A percentile compares a stretch with the other conserved stretches of the same genome.
Conservation (phyloP, 2,329 filamentous ascomycete species). For the Venturia oleaginea region DNA sequence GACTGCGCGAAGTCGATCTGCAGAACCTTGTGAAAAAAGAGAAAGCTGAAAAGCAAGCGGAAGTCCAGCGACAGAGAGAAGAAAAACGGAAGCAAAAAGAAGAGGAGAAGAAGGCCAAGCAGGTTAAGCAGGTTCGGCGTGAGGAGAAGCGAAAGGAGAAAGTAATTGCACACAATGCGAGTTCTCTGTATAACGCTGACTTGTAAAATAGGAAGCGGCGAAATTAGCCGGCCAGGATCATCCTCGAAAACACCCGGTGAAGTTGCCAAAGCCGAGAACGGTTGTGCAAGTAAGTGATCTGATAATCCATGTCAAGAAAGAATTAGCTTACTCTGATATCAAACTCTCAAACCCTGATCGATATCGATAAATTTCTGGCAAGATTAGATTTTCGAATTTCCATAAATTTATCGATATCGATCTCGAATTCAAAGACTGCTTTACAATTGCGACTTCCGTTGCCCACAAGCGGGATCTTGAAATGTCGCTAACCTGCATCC, state of each 20-base stretch:
- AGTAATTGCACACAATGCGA: background rate
- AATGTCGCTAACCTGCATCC: background rate
- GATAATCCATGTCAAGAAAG: background rate
- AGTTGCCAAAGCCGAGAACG: background rate
- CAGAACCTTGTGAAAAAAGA: background rate
- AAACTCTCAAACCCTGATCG: background rate
- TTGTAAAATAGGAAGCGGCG: background rate
- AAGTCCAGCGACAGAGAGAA: background rate
- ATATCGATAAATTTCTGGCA: background rate
- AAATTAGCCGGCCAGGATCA: background rate
- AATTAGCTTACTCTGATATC: too few species aligned
- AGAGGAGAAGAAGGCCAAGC: background rate
- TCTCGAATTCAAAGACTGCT: background rate
- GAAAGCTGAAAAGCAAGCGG: constrained; percentile 5
- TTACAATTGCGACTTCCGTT: background rate
- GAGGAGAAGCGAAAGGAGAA: background rate
- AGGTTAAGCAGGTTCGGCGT: background rate
- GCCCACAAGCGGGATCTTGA: background rate
- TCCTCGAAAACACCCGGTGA: background rate
- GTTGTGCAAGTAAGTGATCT: background rate
- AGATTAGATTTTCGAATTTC: background rate
- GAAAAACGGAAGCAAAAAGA: background rate
- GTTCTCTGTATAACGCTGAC: background rate
- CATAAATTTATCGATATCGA: background rate
- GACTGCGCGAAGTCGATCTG: background rate